Evolutionary conservation across 805 yeast species (phyloP), one percentile per base, ranked within the genome.

Genomic region (Debaryomyces tyrocola): DNA sequence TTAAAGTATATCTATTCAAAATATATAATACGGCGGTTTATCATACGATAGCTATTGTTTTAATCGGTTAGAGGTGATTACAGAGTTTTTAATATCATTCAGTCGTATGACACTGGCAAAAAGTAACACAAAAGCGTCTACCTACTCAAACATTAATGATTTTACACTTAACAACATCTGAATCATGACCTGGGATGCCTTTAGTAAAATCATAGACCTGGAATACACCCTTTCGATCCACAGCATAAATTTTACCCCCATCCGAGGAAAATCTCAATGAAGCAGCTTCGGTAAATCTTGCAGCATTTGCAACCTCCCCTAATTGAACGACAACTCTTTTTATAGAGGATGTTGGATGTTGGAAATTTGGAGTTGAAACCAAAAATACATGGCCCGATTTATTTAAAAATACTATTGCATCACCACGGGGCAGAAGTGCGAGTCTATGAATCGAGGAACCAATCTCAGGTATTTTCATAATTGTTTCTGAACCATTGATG

Each of bases 161-260:
- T 60, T 84, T 84, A 66, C 87, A 82, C 59, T 85, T 79, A 2
- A 86, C 78, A 6, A 85, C 84, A 14, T 82, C 85, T 20, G 75
- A 77, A 54, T 81, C 83, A 51, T 82, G 84, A 4, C 77, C 76
- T 10, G 94, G 94, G 18, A 84, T 65, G 2, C 95, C 96, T 44
- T 90, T 91, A 11, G 94, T 87, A 67, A 90, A 91, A 66, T 91
- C 97, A 54, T 87, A 88, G 28, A 90, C 79, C 51, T 84, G 83
- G 39, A 90, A 67, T 0, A 81, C 64, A 0, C 97, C 97, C 57
- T 87, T 88, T 35, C 97, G 71, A 63, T 91, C 98, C 12, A 90
- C 76, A 4, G 82, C 77, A 54, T 81, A 84, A 15, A 91, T 70
- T 50, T 83, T 83, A 40, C 90, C 90, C 0, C 98, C 97, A 59